Base-by-base conservation (phyloP, 1,284 basidiomycete species). In the Microbotryomycetes sp. region DNA sequence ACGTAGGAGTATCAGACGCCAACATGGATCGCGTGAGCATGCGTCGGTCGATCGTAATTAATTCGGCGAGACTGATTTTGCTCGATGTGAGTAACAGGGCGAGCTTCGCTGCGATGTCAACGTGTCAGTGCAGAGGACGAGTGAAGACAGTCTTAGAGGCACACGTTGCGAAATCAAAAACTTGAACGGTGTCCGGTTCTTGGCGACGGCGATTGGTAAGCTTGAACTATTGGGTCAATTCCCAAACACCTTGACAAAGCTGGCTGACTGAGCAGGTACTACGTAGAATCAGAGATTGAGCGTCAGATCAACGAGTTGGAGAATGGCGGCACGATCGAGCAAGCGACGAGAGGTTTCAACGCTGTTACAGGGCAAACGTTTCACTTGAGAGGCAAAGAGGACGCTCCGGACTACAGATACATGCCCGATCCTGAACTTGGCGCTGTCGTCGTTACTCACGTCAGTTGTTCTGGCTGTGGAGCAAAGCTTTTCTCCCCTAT, bases 101-200 rank as follows among this genome's bases (percentile, higher is more conserved):
- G 94, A 91, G 9, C 79, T 98, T 32, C 83, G 94, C 32, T 94
- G 93, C 70, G 94, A 99, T 73, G 90, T 93, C 42, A 99, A 98
- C 72, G 87, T 99, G 1, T 97, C 93, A 2, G 83, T 96, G 1
- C 86, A 89, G 70, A 80, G 81, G 49, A 42, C 73, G 77, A 29
- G 86, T 86, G 14, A 78, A n/a, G 82, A 26, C 79, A 83, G 1
- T 32, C 84, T 79, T 15, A 42, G 36, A 42, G 92, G 92, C 1
- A 92, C 87, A 0, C 85, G 96, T 22, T 96, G 92, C 73, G 96
- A 99, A 77, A 86, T 98, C 72, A 99, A 98, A 78, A 99, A 98
- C 73, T 80, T 99, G 59, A 97, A 97, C 74, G 93, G 92, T 56
- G 82, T 96, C 51, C 84, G 84, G 62, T 92, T 88, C 74, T 86